A percentile compares a stretch with the other conserved stretches of the same genome.
Evolutionary conservation across 225 moss, liverwort and hornwort genomes (phyloP).

Genomic region (Straminergon stramineum): DNA sequence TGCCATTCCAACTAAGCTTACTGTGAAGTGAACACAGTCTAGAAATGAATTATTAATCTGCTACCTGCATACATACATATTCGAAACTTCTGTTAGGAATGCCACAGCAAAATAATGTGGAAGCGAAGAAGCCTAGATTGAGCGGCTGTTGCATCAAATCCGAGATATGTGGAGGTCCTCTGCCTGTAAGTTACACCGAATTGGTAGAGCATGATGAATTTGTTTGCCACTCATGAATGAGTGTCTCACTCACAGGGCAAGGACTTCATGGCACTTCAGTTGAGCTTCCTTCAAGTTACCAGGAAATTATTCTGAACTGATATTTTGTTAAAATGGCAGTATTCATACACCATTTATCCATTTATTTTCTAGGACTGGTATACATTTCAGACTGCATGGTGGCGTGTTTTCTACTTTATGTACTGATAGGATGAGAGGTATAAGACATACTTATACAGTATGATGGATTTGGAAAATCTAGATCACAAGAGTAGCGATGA

Average conservation of each 20-base stretch:
- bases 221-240: too few species aligned
- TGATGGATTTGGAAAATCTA: background rate
- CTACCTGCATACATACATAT: background rate
- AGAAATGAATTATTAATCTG: background rate
- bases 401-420: background rate
- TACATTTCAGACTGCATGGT: too few species aligned
- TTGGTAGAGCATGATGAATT: background rate
- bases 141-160: background rate
- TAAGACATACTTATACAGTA: too few species aligned
- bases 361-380: too few species aligned
- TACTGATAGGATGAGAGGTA: background rate
- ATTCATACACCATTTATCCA: too few species aligned
- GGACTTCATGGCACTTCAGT: background rate
- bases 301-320: background rate
- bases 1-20: background rate
- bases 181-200: background rate
- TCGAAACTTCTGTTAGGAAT: background rate
- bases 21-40: background rate
- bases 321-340: too few species aligned
- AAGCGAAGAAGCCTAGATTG: background rate
- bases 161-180: too few species aligned
- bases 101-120: background rate
- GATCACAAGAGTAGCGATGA: background rate
- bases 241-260: background rate
- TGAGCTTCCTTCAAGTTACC: background rate